phyloP scores from a whole-genome alignment of 2,329 filamentous ascomycete species.

The Colletotrichum shisoi region DNA sequence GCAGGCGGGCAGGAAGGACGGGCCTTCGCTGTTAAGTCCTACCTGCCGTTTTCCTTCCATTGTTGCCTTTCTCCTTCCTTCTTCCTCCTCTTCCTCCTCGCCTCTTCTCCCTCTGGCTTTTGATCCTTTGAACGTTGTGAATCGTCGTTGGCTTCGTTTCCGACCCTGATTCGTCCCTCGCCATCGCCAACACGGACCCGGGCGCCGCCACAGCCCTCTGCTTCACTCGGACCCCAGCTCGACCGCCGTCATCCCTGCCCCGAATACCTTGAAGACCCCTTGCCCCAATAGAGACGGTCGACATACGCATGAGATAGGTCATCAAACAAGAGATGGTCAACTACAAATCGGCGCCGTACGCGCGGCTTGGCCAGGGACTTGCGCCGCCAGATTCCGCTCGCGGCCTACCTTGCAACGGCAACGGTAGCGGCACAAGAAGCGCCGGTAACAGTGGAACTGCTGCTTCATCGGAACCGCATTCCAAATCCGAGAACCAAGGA shows the following conservation, averaged over 20 bases:
- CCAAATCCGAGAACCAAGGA: slow-evolving; percentile 9
- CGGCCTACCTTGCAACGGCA: slow-evolving; percentile 21
- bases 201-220: background rate
- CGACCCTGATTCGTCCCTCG: background rate
- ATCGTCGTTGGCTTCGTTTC: too few species aligned
- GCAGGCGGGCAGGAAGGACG: background rate
- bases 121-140: too few species aligned
- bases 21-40: too few species aligned
- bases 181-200: too few species aligned
- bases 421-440: slow-evolving; percentile 10
- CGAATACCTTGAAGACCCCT: background rate
- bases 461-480: slow-evolving; percentile 13
- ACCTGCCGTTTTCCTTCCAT: too few species aligned
- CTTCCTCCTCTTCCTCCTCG: background rate
- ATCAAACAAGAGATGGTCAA: slow-evolving; percentile 15
- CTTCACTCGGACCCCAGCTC: background rate
- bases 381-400: slow-evolving; percentile 23
- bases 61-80: too few species aligned
- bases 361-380: slow-evolving; percentile 22
- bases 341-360: slow-evolving; percentile 15
- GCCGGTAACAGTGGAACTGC: slow-evolving; percentile 13
- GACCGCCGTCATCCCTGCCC: too few species aligned
- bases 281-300: background rate
- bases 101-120: too few species aligned
- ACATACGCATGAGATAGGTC: background rate